Base-by-base conservation (phyloP, 257 asterid genomes). In the Nicotiana paniculata region DNA sequence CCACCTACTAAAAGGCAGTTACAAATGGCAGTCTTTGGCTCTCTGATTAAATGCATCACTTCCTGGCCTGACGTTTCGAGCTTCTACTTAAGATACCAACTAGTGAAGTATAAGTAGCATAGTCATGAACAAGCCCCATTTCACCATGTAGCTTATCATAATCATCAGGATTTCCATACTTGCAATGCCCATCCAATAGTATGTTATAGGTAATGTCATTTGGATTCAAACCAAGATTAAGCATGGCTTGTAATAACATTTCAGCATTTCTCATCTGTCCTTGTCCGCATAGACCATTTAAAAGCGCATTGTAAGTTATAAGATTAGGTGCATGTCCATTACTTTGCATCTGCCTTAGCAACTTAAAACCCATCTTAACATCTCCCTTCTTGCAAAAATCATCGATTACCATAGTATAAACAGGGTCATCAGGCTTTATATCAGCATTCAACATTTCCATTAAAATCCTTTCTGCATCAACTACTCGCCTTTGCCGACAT, bases 191-290 rank as follows among this genome's bases (percentile, higher is more conserved):
- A 72, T 96, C 97, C 83, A 96, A 81, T 81, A 96, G 86, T 35
- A 92, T 93, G 81, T 93, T 94, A 78, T 84, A 94, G 3, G 99
- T 96, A 78, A 96, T 85, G 84, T 96, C 99, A 86, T 96, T 96
- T 0, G 98, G 98, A 79, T 67, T 85, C 15, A 92, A 88, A 77
- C 98, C 93, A 0, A 96, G 46, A 80, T 92, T 94, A 61, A 90
- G 88, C 99, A 96, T 96, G 1, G 97, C 98, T 39, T 91, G 88
- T 26, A 96, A 87, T 1, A 94, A 86, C 94, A 94, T 87, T 26
- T 94, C 83, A 1, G 98, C 98, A 67, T 96, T 96, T 85, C 88
- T 92, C 97, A 92, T 91, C 85, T 94, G 97, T 16, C 99, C 98
- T 82, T 81, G 90, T 83, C 83, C 93, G 90, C 99, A 94, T 72